These are phyloP conservation scores for Crotalaria pallida DNA, from an alignment of 306 rosid species.

Conservation along the genomic window DNA sequence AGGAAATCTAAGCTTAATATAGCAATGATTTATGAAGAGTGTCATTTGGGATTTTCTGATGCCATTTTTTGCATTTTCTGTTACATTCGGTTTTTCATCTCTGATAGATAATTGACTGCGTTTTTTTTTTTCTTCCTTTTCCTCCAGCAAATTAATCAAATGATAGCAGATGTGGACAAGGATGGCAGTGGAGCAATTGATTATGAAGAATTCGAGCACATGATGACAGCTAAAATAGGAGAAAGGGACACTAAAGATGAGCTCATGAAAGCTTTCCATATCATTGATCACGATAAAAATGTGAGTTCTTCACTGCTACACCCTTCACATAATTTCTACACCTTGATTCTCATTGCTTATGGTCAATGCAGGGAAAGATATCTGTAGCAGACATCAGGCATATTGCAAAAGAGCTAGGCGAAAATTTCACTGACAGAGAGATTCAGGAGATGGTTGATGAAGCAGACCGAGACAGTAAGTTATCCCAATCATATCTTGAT, in stretches of 20 bases:
- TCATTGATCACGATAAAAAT: conserved; percentile 75
- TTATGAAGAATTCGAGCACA: conserved; percentile 83
- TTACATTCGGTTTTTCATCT: conserved; percentile 4
- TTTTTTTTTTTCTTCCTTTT: no score
- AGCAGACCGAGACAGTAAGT: conserved; percentile 78
- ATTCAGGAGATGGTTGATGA: conserved; percentile 69
- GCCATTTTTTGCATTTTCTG: conserved; percentile 6
- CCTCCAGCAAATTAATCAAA: conserved; percentile 87
- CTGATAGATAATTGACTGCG: conserved; percentile 28
- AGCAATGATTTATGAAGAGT: neutral
- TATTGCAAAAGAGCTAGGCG: conserved; percentile 65
- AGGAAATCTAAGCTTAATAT: neutral
- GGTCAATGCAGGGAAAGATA: conserved; percentile 70
- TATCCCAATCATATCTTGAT: neutral
- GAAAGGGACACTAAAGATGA: conserved; percentile 95
- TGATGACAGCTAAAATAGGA: conserved; percentile 97
- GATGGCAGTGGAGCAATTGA: conserved; percentile 98
- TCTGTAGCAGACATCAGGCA: conserved; percentile 69
- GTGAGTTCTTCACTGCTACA: conserved; percentile 29
- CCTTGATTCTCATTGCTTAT: conserved; percentile 13
- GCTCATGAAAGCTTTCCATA: conserved; percentile 85
- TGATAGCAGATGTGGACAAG: conserved; percentile 98
- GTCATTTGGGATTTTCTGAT: neutral
- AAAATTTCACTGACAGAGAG: conserved; percentile 54
- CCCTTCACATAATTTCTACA: neutral